These are phyloP conservation scores for Suillus occidentalis DNA, from an alignment of 768 basidiomycete genomes.

Conservation along the genomic window DNA sequence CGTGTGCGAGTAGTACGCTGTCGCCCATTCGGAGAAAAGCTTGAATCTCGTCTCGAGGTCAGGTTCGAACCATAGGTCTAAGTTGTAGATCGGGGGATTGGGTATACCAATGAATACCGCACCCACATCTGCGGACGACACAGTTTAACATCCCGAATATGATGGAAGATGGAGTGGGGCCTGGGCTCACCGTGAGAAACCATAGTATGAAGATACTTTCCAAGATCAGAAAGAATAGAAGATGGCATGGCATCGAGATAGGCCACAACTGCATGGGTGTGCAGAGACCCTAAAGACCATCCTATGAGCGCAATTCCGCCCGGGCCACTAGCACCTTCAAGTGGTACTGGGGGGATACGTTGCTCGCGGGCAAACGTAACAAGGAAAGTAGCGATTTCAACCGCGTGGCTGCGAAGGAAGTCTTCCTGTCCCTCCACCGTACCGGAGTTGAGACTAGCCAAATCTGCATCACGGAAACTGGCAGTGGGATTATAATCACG, in stretches of 20 bases:
- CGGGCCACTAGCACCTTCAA: background rate
- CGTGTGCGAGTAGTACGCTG: conserved; percentile 1
- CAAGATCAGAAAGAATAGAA: background rate
- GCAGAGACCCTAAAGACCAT: conserved; percentile 11
- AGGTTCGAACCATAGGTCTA: background rate
- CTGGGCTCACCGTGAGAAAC: conserved; percentile 7
- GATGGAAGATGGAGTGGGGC: background rate
- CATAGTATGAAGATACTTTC: conserved; percentile 6
- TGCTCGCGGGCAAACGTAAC: conserved; percentile 7
- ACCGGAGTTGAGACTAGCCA: background rate
- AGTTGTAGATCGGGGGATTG: background rate
- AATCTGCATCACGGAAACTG: conserved; percentile 14
- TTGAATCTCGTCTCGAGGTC: background rate
- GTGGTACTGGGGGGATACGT: background rate
- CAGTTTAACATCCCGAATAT: background rate
- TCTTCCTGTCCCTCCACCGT: background rate
- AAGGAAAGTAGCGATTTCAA: conserved; percentile 9
- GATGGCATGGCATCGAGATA: conserved; percentile 4
- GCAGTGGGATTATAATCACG: conserved; percentile 30
- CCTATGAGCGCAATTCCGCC: conserved; percentile 9
- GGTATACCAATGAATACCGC: background rate
- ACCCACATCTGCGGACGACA: background rate
- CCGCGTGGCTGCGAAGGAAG: conserved; percentile 2
- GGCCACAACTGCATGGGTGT: conserved; percentile 7
- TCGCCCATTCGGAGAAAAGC: conserved; percentile 6